Evolutionary conservation across 2,329 filamentous ascomycete genomes (phyloP), one percentile per base, ranked within the genome.

Genomic region (Aspergillus glaucus): DNA sequence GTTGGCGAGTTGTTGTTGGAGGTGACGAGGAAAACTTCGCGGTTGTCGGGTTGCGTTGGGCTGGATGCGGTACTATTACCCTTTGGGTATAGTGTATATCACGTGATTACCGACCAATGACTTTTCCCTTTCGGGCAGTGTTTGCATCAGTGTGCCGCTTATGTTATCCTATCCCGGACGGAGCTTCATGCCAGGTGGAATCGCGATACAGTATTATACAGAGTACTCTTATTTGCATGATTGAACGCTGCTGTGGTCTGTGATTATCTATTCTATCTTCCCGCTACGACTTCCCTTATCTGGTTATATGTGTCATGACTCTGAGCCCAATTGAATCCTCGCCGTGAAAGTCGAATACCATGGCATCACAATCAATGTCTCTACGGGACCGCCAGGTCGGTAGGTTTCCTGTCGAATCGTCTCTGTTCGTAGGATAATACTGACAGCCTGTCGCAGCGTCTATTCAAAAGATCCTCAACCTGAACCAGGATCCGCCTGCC

Each of bases 401-500:
- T 85, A 74, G 63, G 79, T 64, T 61, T 54, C 53, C 40, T 43
- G 51, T 26, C 17, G 26, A 44, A 21, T 44, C 47, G 45, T 22
- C 40, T 26, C 15, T 47, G 17, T 50, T 36, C 12, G 12, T 15
- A 10, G 12, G 10, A 36, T 21, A 43, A 10, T 24, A 37, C 9
- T 47, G 26, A 24, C n/a, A 46, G 9, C n/a, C 6, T 39, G 56
- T 12, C 17, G 36, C 56, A 95, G 91, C 86, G 44, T 92, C 92
- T 15, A 89, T 98, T 63, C 90, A 95, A 75, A 92, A 89, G 72
- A 90, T 98, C 62, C 82, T 98, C 58, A 97, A 96, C 68, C 77
- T 98, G 58, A 98, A 98, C 72, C 85, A 93, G 63, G 79, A 81
- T 34, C 68, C 72, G 53, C 79, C 73, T 64, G 69, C 78, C 51